phyloP scores from a whole-genome alignment of 768 basidiomycete species.

The Tephrocybe sp. region DNA sequence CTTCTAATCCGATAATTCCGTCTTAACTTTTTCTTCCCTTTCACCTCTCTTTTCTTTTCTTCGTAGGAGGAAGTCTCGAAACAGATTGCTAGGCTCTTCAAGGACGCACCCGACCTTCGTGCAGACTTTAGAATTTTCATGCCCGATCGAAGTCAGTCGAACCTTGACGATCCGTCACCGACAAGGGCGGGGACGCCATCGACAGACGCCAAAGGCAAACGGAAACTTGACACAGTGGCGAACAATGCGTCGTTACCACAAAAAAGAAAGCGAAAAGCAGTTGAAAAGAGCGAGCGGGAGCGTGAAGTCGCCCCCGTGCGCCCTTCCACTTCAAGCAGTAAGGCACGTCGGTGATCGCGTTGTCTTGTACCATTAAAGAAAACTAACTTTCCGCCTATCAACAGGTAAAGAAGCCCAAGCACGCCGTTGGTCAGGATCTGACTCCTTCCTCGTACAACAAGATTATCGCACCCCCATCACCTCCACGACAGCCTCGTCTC shows the following conservation, averaged over 20 bases:
- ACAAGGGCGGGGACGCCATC: constrained; percentile 33
- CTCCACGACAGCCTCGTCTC: constrained; percentile 20
- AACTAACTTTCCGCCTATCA: background rate
- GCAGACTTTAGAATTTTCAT: constrained; percentile 75
- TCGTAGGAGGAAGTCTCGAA: constrained; percentile 63
- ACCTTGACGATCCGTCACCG: constrained; percentile 40
- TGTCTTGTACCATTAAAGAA: constrained; percentile 3
- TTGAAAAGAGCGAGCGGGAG: constrained; percentile 44
- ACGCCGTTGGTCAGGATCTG: constrained; percentile 35
- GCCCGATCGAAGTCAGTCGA: constrained; percentile 54
- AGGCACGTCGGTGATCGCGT: constrained; percentile 30
- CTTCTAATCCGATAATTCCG: constrained; percentile 12
- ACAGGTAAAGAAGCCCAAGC: constrained; percentile 37
- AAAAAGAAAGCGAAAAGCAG: constrained; percentile 68
- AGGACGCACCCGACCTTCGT: constrained; percentile 71
- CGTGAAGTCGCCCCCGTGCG: constrained; percentile 34
- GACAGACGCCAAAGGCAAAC: constrained; percentile 39
- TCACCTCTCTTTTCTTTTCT: too few species aligned
- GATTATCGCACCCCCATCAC: constrained; percentile 31
- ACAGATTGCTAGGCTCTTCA: constrained; percentile 68
- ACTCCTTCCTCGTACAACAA: constrained; percentile 37
- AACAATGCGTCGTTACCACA: constrained; percentile 45
- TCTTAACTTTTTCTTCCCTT: constrained; percentile 9
- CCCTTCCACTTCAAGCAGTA: constrained; percentile 31
- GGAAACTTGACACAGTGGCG: constrained; percentile 34